These are phyloP conservation scores for Tolypocladium pustulatum DNA, from an alignment of 2,329 filamentous ascomycete species.

Conservation along the genomic window DNA sequence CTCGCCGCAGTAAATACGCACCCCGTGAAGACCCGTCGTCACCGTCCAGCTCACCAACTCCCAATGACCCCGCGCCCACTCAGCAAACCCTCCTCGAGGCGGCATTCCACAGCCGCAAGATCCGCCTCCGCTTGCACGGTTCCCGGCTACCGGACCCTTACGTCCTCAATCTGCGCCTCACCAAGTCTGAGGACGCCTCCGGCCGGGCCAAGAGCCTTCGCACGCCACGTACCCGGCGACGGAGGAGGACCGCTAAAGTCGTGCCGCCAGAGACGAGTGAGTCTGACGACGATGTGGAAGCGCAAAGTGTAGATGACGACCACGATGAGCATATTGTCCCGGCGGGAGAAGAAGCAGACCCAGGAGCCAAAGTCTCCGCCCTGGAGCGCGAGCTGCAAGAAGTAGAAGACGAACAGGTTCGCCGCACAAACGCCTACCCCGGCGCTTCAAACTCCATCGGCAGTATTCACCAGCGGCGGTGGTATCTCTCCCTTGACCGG, in stretches of 20 bases:
- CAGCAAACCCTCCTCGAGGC: conserved; percentile 36
- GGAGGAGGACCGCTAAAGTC: neutral
- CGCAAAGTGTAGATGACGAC: neutral
- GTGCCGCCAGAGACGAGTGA: conserved; percentile 14
- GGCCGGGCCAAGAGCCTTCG: conserved; percentile 14
- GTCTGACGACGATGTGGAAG: conserved; percentile 7
- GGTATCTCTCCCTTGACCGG: conserved; percentile 56
- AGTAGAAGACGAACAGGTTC: conserved; percentile 42
- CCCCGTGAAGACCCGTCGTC: conserved; percentile 19
- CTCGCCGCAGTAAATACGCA: conserved; percentile 23
- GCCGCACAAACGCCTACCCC: conserved; percentile 52
- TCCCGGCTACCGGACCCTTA: conserved; percentile 41
- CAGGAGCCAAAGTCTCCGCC: conserved; percentile 14
- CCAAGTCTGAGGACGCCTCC: conserved; percentile 28
- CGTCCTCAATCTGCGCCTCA: conserved; percentile 44
- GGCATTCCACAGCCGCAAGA: conserved; percentile 45
- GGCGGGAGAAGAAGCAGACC: conserved; percentile 6
- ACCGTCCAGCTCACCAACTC: conserved; percentile 11
- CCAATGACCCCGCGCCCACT: conserved; percentile 13
- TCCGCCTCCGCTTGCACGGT: conserved; percentile 44
- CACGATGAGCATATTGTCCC: conserved; percentile 11
- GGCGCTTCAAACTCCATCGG: conserved; percentile 56
- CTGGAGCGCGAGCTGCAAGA: conserved; percentile 31
- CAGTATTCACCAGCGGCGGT: conserved; percentile 56
- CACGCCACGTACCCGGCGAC: neutral